phyloP scores from a whole-genome alignment of 148 eudicot genomes.

The Pouteria glomerata region DNA sequence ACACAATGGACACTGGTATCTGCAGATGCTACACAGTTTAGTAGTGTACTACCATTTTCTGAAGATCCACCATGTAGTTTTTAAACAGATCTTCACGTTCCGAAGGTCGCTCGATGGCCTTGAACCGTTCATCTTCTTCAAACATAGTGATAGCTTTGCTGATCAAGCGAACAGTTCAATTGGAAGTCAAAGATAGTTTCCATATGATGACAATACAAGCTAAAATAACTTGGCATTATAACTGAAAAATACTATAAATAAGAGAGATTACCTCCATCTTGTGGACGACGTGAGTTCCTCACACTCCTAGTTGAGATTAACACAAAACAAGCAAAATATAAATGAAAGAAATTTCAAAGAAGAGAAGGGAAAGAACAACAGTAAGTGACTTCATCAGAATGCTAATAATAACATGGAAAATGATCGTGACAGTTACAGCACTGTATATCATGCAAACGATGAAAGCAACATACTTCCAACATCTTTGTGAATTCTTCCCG shows the following conservation, averaged over 20 bases:
- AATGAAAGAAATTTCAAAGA: not conserved
- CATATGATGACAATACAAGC: not conserved
- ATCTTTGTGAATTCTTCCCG: slow-evolving; percentile 86
- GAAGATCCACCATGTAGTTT: slow-evolving; percentile 79
- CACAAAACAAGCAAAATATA: not conserved
- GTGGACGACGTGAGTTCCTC: slow-evolving; percentile 78
- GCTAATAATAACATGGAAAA: too few relatives aligned
- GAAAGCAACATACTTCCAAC: slow-evolving; percentile 70
- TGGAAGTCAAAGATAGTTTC: slow-evolving; percentile 13
- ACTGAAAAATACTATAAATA: not conserved
- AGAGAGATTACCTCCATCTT: slow-evolving; percentile 70
- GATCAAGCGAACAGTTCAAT: slow-evolving; percentile 22
- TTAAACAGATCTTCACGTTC: slow-evolving; percentile 95
- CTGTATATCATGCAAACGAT: not conserved
- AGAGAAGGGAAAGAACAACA: not conserved
- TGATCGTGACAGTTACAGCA: not conserved
- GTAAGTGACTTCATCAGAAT: not conserved
- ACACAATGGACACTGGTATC: too few relatives aligned
- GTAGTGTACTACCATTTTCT: slow-evolving; percentile 92
- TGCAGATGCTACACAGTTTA: too few relatives aligned
- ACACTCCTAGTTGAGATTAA: slow-evolving; percentile 52
- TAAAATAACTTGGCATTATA: not conserved
- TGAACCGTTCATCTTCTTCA: slow-evolving; percentile 92
- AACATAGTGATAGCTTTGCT: slow-evolving; percentile 86
- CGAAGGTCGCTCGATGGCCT: slow-evolving; percentile 76